Base-by-base conservation (phyloP, 805 yeast species). In the Brettanomyces anomalus region DNA sequence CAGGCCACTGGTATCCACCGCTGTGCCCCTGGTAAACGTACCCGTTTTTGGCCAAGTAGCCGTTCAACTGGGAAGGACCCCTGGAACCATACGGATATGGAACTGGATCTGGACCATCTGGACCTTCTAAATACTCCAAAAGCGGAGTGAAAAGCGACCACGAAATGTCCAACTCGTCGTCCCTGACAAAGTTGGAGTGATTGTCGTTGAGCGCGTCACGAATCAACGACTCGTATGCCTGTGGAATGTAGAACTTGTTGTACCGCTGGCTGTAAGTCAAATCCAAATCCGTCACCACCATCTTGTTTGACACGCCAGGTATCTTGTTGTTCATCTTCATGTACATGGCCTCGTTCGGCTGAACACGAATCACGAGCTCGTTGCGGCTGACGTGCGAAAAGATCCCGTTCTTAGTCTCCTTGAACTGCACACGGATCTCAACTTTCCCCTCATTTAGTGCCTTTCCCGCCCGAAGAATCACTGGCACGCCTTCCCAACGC, bases 401-500 rank as follows among this genome's bases (percentile, higher is more conserved):
- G 56, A 87, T 80, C 33, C 95, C 96, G 49, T 76, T 72, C 16
- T 89, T 82, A 39, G 84, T 94, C 36, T 83, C 82, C 67, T 81
- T 86, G 69, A 84, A 90, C 71, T 93, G 97, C 48, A 93, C 70
- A 64, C 97, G 77, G 49, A 93, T 82, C 70, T 93, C 98, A 40
- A 93, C 98, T 72, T 88, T 88, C 46, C 90, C 84, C 57, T 82
- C 89, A 62, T 90, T 87, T 47, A 93, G 70, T n/a, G 97, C 96
- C 68, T 93, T 93, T 58, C 98, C 98, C 14, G 97, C 98, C 68
- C 96, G 78, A 71, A 93, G 71, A 42, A 93, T 81, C 58, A 93
- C 78, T 43, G 98, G 98, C 37, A 93, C 97, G 57, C 97, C 97
- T 49, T 85, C 93, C 98, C 98, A 93, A 60, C 97, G 79, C 66